Base-by-base conservation (phyloP, 371 early-diverging fungal species). In the Actinomucor elegans region DNA sequence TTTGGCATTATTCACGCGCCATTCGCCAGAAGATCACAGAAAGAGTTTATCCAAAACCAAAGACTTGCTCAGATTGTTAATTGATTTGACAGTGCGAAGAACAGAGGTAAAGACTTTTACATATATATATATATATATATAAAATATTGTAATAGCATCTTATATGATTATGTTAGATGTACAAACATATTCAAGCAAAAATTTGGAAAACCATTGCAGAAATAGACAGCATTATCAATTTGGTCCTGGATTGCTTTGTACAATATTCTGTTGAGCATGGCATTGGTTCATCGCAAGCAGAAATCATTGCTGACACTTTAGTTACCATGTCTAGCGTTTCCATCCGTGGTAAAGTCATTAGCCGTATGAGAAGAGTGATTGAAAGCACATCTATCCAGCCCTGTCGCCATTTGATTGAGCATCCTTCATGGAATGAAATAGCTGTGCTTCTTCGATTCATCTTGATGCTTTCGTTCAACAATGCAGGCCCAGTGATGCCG, bases 391-490 rank as follows among this genome's bases (percentile, higher is more conserved):
- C 90, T n/a, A 52, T 82, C 28, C 79, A 81, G 53, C 88, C 90
- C 31, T 84, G 79, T 24, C 64, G 85, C 17, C 79, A 77, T 33
- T 65, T 96, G 24, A 80, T 87, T 0, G 88, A 93, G 12, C 94
- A 93, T 59, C 72, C 85, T 23, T 79, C 88, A 15, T 96, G 94
- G 95, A 74, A 83, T 5, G 92, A 94, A 61, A 92, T 97, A 52
- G 88, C 91, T 0, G 89, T 92, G 9, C 74, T 96, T 27, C 71
- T 93, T 38, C 85, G 96, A 6, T 90, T 94, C 69, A 79, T 89
- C 33, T 73, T 94, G 49, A 92, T 94, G 79, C 71, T 94, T 26
- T 92, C 93, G 6, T 97, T 96, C 76, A 90, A 91, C 57, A 90
- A 92, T 57, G 71, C 77, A 11, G 73, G 83, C 21, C 73, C 67